These are phyloP conservation scores for Lichtheimia ramosa DNA, from an alignment of 371 early-diverging fungal genomes.

Conservation along the genomic window DNA sequence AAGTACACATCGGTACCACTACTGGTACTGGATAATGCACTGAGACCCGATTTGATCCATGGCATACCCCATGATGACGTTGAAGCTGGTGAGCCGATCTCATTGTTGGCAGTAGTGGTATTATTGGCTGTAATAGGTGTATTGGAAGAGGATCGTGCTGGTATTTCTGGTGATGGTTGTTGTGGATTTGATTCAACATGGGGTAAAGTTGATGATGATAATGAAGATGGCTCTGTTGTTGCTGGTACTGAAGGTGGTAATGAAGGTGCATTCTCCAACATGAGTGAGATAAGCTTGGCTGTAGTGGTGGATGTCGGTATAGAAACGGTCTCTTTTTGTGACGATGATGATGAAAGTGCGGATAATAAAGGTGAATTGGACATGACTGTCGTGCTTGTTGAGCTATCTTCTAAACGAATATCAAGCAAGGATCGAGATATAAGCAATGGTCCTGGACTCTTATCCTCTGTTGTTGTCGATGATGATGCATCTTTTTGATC, in stretches of 20 bases:
- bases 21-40: conserved; percentile 16
- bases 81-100: conserved; percentile 4
- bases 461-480: not conserved
- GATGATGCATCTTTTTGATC: conserved; percentile 30
- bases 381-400: not conserved
- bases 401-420: not conserved
- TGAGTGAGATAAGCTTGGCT: not conserved
- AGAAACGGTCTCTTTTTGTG: not conserved
- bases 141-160: not conserved
- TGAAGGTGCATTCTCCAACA: not conserved
- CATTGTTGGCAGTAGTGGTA: not conserved
- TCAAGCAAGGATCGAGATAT: conserved; percentile 1
- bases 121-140: not conserved
- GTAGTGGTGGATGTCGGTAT: not conserved
- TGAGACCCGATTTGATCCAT: conserved; percentile 39
- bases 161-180: not conserved
- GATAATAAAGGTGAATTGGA: conserved; percentile 8
- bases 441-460: not conserved
- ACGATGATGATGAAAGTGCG: not conserved
- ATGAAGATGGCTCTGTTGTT: too few species aligned
- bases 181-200: not conserved
- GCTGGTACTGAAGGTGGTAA: not conserved
- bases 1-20: conserved; percentile 11
- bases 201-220: not conserved
- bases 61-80: conserved; percentile 43